Evolutionary conservation across 2,329 filamentous ascomycete species (phyloP).

Genomic region (Colletotrichum sp.): DNA sequence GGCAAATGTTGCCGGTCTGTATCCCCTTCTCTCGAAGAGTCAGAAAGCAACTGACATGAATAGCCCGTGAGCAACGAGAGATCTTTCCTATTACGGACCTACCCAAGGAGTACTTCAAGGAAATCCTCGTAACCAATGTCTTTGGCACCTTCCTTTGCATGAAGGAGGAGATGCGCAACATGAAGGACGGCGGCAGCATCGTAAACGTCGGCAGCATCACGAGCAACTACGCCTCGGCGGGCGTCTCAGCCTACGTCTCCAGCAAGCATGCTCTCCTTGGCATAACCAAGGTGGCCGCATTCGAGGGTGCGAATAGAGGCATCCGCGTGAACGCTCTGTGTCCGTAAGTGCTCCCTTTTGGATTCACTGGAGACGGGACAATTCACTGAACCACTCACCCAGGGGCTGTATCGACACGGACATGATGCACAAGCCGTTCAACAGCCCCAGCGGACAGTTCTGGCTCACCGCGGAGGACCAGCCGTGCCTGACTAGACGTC

Average conservation of each 20-base stretch:
- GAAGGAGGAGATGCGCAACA: constrained; percentile 34
- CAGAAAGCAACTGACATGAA: neutral
- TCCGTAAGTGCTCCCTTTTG: constrained; percentile 1
- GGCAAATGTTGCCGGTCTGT: constrained; percentile 40
- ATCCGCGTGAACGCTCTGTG: constrained; percentile 17
- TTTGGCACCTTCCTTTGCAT: constrained; percentile 30
- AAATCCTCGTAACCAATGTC: constrained; percentile 28
- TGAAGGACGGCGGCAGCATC: constrained; percentile 48
- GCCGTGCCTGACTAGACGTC: constrained; percentile 30
- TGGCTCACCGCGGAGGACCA: constrained; percentile 5
- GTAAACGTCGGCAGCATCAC: constrained; percentile 52
- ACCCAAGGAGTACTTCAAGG: constrained; percentile 25
- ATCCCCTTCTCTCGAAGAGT: neutral
- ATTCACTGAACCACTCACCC: constrained; percentile 3
- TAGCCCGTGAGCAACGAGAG: constrained; percentile 27
- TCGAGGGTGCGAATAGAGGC: constrained; percentile 25
- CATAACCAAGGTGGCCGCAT: constrained; percentile 30
- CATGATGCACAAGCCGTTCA: constrained; percentile 30
- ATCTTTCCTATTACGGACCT: constrained; percentile 25
- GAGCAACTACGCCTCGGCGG: constrained; percentile 41
- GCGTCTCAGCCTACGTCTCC: constrained; percentile 35
- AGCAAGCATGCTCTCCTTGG: constrained; percentile 35
- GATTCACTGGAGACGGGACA: neutral
- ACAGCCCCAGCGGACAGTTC: constrained; percentile 23
- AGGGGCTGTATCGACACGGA: constrained; percentile 32